These are phyloP conservation scores for Myxozyma sirexii DNA, from an alignment of 805 yeast genomes.

Conservation along the genomic window DNA sequence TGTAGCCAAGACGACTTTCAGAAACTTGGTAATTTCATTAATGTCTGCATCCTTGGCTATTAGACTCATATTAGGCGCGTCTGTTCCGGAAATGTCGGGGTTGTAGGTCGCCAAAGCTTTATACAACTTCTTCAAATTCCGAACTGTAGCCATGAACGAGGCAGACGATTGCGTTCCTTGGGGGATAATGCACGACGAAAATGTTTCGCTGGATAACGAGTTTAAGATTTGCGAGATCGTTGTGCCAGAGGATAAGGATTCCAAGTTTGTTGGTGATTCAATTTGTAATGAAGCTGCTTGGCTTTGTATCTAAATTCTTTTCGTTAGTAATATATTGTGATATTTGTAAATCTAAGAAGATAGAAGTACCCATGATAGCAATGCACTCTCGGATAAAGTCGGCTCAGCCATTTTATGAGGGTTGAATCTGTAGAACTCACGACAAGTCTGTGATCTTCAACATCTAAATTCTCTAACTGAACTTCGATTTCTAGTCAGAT, in stretches of 20 bases:
- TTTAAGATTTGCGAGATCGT: slow-evolving; percentile 17
- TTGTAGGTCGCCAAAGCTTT: slow-evolving; percentile 16
- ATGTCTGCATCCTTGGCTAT: slow-evolving; percentile 27
- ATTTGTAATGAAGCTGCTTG: background rate
- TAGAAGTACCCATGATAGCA: slow-evolving; percentile 18
- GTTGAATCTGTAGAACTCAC: too few relatives aligned
- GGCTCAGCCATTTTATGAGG: background rate
- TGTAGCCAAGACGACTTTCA: slow-evolving; percentile 8
- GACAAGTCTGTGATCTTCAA: too few relatives aligned
- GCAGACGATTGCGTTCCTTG: background rate
- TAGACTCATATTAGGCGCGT: slow-evolving; percentile 27
- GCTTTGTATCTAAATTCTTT: background rate
- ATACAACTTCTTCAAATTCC: slow-evolving; percentile 22
- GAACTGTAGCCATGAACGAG: slow-evolving; percentile 27
- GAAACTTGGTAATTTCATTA: slow-evolving; percentile 17
- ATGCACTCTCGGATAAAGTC: background rate
- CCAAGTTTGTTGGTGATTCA: background rate
- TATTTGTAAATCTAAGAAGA: too few relatives aligned
- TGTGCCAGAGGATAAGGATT: slow-evolving; percentile 21
- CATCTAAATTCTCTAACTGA: too few relatives aligned
- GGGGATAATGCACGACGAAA: slow-evolving; percentile 8
- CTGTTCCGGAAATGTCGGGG: background rate
- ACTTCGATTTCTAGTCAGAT: too few relatives aligned
- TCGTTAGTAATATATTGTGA: background rate
- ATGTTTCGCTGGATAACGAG: slow-evolving; percentile 8